Base-by-base conservation (phyloP, 1,284 basidiomycete species). In the Rhodofomes roseus region DNA sequence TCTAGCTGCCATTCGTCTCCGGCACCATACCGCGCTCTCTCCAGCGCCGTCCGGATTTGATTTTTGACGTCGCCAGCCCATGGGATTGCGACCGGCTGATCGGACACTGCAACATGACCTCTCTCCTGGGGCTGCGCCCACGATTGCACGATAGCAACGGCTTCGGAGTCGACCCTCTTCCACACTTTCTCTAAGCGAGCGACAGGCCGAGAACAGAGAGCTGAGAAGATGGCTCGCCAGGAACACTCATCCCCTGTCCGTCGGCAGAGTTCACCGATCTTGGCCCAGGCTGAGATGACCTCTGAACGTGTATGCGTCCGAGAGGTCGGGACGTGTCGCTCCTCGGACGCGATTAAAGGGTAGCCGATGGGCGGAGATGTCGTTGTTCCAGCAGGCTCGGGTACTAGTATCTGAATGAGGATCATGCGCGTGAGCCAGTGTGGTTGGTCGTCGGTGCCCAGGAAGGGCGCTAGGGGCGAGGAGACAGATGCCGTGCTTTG, bases 381-480 rank as follows among this genome's bases (percentile, higher is more conserved):
- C 27, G 16, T 57, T 23, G 43, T 59, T 23, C 65, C 67, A 46
- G 74, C 70, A 12, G 72, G 64, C 27, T 87, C 86, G 0, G 81
- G 79, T 16, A 83, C 84, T 7, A 92, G 77, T 7, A 92, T 81
- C 68, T 90, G 88, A 54, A 86, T 71, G 1, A 93, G 71, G 8
- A 93, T 74, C 11, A 88, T 71, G 63, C 83, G 86, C 6, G 91
- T 92, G 43, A 93, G 74, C 90, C 90, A 93, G 68, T 93, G 88
- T 1, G 90, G 89, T 40, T 77, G 78, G 4, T 85, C 83, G 39
- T 89, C 86, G 60, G 76, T 86, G 6, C 90, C 90, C 63, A 89
- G 83, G 40, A 92, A 80, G 14, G 77, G 74, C 7, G 58, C 66
- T 57, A 66, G 63, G 11, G 37, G 25, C 9, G 60, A 23, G 1